Conservation (phyloP, 1,284 basidiomycete genomes). For the Cystobasidium sp. region DNA sequence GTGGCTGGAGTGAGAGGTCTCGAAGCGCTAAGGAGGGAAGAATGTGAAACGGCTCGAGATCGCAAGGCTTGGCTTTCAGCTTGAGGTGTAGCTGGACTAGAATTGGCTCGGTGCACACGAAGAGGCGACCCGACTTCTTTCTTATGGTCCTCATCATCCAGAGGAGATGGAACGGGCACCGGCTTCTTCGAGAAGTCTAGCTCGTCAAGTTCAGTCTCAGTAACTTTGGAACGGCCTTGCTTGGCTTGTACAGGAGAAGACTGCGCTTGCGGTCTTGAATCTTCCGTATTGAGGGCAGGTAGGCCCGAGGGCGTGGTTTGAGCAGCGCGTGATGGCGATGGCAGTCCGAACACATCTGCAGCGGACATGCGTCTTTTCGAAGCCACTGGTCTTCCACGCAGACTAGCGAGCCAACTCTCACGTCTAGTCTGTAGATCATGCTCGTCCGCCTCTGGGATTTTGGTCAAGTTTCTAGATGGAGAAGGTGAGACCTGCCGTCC, state of each 20-base stretch:
- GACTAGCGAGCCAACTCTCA: constrained; percentile 17
- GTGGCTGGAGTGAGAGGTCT: constrained; percentile 18
- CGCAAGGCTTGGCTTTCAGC: background rate
- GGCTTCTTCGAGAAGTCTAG: constrained; percentile 40
- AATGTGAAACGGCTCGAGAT: constrained; percentile 24
- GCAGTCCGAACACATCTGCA: constrained; percentile 34
- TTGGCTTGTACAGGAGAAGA: no score
- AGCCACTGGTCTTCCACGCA: constrained; percentile 17
- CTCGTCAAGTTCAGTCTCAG: background rate
- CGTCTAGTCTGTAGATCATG: background rate
- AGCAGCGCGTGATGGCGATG: background rate
- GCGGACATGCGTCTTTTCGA: constrained; percentile 31
- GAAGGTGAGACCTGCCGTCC: constrained; percentile 8
- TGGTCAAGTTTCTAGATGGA: constrained; percentile 21
- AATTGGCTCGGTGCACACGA: background rate
- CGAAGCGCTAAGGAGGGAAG: constrained; percentile 32
- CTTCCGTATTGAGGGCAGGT: background rate
- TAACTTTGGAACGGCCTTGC: background rate
- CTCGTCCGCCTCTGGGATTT: constrained; percentile 35
- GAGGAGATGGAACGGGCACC: background rate
- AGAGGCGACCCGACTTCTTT: background rate
- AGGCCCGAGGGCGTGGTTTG: background rate
- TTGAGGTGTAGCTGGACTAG: constrained; percentile 1
- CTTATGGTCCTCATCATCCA: background rate
- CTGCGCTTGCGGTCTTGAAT: background rate